Evolutionary conservation across 352 stramenopile species (phyloP), one percentile per base, ranked within the genome.

Genomic region (Pseudoperonospora humuli): DNA sequence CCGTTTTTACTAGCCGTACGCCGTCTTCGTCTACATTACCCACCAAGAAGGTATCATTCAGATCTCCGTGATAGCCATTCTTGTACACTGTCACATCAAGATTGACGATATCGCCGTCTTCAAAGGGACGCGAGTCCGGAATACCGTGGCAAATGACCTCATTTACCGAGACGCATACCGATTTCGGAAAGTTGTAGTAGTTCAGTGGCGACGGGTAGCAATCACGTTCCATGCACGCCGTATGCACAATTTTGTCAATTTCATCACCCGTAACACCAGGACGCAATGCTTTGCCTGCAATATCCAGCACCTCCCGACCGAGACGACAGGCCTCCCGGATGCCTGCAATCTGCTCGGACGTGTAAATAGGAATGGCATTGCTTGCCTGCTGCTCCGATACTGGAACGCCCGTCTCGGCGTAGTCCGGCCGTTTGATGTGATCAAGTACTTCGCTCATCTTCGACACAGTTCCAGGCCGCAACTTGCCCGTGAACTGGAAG

Each of bases 81-180:
- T 98, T 90, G 76, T 96, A 99, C 3, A 96, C 90, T 5, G 90
- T 96, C 7, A 99, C 81, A 70, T 99, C 96, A 25, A 99, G 77
- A 69, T 99, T 99, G 10, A 98, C 90, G 71, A 99, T 98, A 57
- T 99, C 96, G 13, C 95, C 96, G 14, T 97, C 83, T 55, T 97
- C 51, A 29, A 99, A 67, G 13, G 93, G 76, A 43, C 95, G 70
- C 48, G 81, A 95, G 77, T 99, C 96, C 2, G 96, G 96, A 54
- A 99, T 99, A 14, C 96, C 96, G 60, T 98, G 93, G 61, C 93
- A 98, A 42, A 98, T 96, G 1, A 98, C 84, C 56, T 97, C 95
- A 50, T 98, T 98, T 13, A 98, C 88, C 5, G 85, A 85, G 8
- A 86, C 49, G 36, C 78, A 90, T 31, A 84, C 52, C n/a, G 75